Percentiles rank a stretch among this genome's conserved stretches.
Conservation (phyloP, 148 eudicot species). For the Cornus florida region DNA sequence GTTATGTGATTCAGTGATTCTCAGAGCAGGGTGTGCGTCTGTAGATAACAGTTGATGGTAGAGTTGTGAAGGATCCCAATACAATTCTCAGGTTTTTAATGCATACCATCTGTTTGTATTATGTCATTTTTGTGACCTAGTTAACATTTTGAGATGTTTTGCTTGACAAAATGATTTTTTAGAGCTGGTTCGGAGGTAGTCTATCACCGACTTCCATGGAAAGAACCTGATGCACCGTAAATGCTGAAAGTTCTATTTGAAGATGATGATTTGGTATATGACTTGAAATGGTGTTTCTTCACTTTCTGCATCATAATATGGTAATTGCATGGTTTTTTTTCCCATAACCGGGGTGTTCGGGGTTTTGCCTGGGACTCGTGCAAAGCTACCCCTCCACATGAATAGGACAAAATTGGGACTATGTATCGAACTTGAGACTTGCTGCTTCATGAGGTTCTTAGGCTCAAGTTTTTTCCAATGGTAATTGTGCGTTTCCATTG, state of each 20-base stretch:
- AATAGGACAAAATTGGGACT: no score
- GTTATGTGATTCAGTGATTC: constrained; percentile 9
- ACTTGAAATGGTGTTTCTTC: neutral
- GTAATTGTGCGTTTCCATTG: no score
- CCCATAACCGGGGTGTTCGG: no score
- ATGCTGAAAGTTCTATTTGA: constrained; percentile 70
- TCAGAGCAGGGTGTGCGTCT: constrained; percentile 5
- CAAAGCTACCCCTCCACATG: no score
- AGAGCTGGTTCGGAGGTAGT: constrained; percentile 54
- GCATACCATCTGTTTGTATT: neutral
- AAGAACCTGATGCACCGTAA: constrained; percentile 80
- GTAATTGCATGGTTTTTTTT: constrained; percentile 41
- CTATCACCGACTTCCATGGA: constrained; percentile 89
- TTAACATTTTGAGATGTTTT: neutral
- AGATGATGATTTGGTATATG: constrained; percentile 78
- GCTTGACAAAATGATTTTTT: constrained; percentile 20
- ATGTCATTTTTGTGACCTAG: neutral
- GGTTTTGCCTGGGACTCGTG: no score
- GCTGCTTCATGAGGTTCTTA: neutral
- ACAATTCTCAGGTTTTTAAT: constrained; percentile 51
- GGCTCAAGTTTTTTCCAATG: no score
- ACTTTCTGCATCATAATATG: constrained; percentile 23
- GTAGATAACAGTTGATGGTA: constrained; percentile 73
- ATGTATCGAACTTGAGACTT: neutral
- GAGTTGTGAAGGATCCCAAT: constrained; percentile 53